Percentiles rank a stretch among this genome's conserved stretches.
phyloP scores from a whole-genome alignment of 2,329 filamentous ascomycete species.

The Cercospora zeina region DNA sequence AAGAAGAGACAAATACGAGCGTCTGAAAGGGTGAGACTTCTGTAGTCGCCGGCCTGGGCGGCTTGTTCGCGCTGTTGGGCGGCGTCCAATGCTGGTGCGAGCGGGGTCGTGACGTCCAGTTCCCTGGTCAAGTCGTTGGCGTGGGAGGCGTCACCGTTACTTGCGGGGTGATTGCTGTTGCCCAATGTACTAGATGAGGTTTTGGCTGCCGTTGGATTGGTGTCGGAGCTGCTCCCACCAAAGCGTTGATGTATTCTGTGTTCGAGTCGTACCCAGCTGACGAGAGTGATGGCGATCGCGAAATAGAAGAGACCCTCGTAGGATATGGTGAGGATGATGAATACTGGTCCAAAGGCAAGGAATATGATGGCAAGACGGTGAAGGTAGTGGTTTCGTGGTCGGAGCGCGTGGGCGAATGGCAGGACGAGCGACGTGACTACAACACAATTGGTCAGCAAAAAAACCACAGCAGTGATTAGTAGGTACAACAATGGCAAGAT shows the following conservation, averaged over 20 bases:
- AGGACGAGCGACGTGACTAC: slow-evolving; percentile 71
- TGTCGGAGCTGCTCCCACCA: slow-evolving; percentile 14
- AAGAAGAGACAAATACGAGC: slow-evolving; percentile 90
- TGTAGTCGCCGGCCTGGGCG: slow-evolving; percentile 49
- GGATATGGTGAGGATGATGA: slow-evolving; percentile 94
- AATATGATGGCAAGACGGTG: slow-evolving; percentile 88
- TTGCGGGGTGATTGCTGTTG: slow-evolving; percentile 30
- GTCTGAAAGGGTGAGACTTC: slow-evolving; percentile 77
- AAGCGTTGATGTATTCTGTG: slow-evolving; percentile 63
- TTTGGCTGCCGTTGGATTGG: slow-evolving; percentile 13
- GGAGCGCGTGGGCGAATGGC: slow-evolving; percentile 76
- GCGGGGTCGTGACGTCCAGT: slow-evolving; percentile 36
- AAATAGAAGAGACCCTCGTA: slow-evolving; percentile 97
- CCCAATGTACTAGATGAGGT: slow-evolving; percentile 12
- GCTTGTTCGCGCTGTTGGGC: slow-evolving; percentile 40
- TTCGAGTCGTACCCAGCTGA: slow-evolving; percentile 91
- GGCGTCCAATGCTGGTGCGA: slow-evolving; percentile 41
- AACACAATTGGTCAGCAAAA: not conserved
- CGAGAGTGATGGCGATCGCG: slow-evolving; percentile 75
- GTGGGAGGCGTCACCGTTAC: slow-evolving; percentile 16
- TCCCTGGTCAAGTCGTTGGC: slow-evolving; percentile 5
- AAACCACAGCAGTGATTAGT: slow-evolving; percentile 22
- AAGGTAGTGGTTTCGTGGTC: slow-evolving; percentile 83
- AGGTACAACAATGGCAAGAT: not conserved
- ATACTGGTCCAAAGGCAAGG: slow-evolving; percentile 86